Conservation (phyloP, 495 filamentous ascomycete species). For the Penicillium coffeae region DNA sequence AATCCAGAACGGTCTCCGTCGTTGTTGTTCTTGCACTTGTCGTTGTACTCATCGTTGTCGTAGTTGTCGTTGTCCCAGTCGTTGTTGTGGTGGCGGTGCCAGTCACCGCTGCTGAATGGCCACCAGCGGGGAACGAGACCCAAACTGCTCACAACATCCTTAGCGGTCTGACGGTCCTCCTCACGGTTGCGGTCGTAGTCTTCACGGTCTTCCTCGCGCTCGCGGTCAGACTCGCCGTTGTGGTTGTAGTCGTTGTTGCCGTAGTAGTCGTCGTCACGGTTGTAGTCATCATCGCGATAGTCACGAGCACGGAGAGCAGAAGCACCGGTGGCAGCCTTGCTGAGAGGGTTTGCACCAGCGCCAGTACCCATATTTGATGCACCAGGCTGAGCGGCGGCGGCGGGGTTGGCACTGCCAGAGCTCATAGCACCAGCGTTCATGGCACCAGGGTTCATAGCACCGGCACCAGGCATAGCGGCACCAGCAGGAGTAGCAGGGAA, state of each 20-base stretch:
- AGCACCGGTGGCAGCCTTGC: not conserved
- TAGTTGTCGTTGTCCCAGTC: constrained; percentile 8
- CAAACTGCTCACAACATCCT: not conserved
- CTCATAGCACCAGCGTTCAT: not conserved
- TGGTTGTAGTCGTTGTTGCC: constrained; percentile 2
- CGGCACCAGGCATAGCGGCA: constrained; percentile 1
- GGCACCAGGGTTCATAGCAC: not conserved
- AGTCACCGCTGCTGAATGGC: not conserved
- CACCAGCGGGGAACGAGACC: constrained; percentile 1
- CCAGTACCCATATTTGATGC: not conserved
- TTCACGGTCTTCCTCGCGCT: constrained; percentile 1
- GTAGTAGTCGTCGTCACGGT: not conserved
- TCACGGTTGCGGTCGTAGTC: constrained; percentile 1
- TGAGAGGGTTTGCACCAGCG: not conserved
- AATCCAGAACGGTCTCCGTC: constrained; percentile 7
- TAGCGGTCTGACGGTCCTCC: not conserved
- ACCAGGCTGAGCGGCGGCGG: not conserved
- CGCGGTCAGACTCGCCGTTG: not conserved
- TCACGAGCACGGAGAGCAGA: not conserved
- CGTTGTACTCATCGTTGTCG: constrained; percentile 7
- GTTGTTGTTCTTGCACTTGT: constrained; percentile 12
- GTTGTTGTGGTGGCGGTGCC: constrained; percentile 3
- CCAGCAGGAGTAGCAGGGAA: not conserved
- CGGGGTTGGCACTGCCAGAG: not conserved
- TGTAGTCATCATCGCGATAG: not conserved